Evolutionary conservation across 805 yeast genomes (phyloP).

Genomic region (Nakazawaea sp.): DNA sequence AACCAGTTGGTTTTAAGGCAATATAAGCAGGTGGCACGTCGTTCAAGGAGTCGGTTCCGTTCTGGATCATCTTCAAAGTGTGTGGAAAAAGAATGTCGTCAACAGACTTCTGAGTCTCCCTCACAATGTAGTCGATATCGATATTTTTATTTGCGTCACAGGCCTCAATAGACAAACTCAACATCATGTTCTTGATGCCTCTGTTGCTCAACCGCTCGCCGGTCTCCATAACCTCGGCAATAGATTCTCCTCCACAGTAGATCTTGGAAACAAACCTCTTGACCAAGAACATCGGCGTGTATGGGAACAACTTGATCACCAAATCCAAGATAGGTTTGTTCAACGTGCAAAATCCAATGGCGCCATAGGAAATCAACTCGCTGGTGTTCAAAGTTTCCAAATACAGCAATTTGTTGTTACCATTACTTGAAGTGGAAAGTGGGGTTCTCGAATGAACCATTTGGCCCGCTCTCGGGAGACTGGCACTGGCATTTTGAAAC

Average conservation of each 20-base stretch:
- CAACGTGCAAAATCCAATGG: slow-evolving; percentile 65
- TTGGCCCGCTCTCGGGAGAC: background rate
- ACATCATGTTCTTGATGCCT: slow-evolving; percentile 91
- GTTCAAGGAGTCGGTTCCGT: slow-evolving; percentile 37
- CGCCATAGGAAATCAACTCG: slow-evolving; percentile 56
- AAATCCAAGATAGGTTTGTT: slow-evolving; percentile 55
- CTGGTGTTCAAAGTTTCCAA: slow-evolving; percentile 44
- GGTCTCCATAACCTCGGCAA: slow-evolving; percentile 61
- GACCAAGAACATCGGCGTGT: slow-evolving; percentile 64
- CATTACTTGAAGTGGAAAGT: background rate
- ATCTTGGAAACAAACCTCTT: slow-evolving; percentile 71
- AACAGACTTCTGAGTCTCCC: slow-evolving; percentile 61
- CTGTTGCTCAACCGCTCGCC: slow-evolving; percentile 61
- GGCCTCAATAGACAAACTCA: slow-evolving; percentile 90
- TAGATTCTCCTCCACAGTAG: slow-evolving; percentile 87
- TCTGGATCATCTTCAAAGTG: slow-evolving; percentile 49
- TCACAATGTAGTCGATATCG: slow-evolving; percentile 52
- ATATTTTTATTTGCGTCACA: slow-evolving; percentile 68
- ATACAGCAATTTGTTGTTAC: slow-evolving; percentile 21
- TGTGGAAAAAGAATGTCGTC: slow-evolving; percentile 65
- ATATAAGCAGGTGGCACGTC: slow-evolving; percentile 85
- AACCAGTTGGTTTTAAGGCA: slow-evolving; percentile 91
- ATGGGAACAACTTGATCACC: slow-evolving; percentile 64
- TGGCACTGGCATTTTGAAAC: slow-evolving; percentile 6
- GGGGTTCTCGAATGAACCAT: background rate